Conservation (phyloP, 2,329 filamentous ascomycete species). For the Onygenales sp. region DNA sequence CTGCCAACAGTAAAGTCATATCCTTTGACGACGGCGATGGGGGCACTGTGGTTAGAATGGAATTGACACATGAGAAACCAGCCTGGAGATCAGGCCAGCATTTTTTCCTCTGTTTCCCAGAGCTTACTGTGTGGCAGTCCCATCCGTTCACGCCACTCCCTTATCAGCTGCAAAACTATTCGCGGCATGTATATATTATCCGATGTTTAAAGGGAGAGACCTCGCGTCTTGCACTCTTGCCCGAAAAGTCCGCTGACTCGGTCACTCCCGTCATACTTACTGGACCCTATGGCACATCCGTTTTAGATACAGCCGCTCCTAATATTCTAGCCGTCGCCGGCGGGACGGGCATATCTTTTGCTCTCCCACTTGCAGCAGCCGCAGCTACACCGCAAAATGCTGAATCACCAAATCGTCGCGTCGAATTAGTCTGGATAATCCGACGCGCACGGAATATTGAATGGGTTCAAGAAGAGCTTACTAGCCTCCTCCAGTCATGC, state of each 20-base stretch:
- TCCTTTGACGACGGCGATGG: conserved; percentile 47
- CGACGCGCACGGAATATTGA: conserved; percentile 44
- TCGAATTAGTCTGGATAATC: conserved; percentile 59
- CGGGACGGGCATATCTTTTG: conserved; percentile 51
- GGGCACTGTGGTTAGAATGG: conserved; percentile 55
- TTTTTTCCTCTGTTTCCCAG: conserved; percentile 60
- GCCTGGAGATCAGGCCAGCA: conserved; percentile 60
- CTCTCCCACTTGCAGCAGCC: conserved; percentile 43
- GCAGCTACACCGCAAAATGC: conserved; percentile 11
- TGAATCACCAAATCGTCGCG: conserved; percentile 1
- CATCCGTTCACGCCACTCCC: conserved; percentile 61
- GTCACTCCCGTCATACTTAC: conserved; percentile 51
- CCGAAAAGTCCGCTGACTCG: conserved; percentile 18
- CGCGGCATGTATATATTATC: conserved; percentile 26
- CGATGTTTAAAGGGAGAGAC: conserved; percentile 46
- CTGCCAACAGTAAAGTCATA: conserved; percentile 42
- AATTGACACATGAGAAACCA: conserved; percentile 53
- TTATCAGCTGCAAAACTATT: conserved; percentile 14
- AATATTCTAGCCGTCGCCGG: conserved; percentile 48
- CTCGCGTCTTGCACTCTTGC: conserved; percentile 42
- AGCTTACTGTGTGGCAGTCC: conserved; percentile 60
- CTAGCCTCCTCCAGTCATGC: conserved; percentile 28
- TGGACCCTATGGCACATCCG: conserved; percentile 53
- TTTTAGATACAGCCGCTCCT: conserved; percentile 34
- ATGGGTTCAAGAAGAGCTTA: conserved; percentile 52